phyloP scores from a whole-genome alignment of 2,329 filamentous ascomycete species.

The Cladosporium sphaerospermum region DNA sequence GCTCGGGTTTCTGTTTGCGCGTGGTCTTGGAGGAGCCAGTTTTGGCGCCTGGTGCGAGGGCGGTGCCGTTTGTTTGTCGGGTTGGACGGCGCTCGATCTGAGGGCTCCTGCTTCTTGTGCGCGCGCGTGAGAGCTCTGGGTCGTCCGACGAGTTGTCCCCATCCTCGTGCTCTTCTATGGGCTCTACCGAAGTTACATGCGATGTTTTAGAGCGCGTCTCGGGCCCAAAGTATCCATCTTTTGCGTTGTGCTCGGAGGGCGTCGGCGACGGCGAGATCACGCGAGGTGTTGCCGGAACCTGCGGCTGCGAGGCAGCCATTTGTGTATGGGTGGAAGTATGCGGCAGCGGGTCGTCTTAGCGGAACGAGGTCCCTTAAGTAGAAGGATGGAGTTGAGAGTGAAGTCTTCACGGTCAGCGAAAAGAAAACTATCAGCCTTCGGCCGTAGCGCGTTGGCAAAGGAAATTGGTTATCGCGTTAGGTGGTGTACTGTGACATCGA shows the following conservation, averaged over 20 bases:
- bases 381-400: too few species aligned
- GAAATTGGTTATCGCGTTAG: neutral
- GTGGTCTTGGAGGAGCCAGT: slow-evolving; percentile 2
- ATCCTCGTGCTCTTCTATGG: slow-evolving; percentile 54
- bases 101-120: slow-evolving; percentile 67
- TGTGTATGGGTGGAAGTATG: neutral
- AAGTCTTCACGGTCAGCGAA: neutral
- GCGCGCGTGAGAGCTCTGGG: slow-evolving; percentile 50
- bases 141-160: slow-evolving; percentile 34
- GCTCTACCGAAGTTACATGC: slow-evolving; percentile 51
- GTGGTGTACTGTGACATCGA: slow-evolving; percentile 2
- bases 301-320: slow-evolving; percentile 37
- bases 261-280: slow-evolving; percentile 87
- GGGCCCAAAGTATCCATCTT: slow-evolving; percentile 63
- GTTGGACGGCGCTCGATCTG: slow-evolving; percentile 32
- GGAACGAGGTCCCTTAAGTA: too few species aligned
- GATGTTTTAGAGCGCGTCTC: slow-evolving; percentile 69
- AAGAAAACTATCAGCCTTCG: neutral
- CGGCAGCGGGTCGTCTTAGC: neutral
- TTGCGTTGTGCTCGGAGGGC: slow-evolving; percentile 51
- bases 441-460: neutral
- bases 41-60: slow-evolving; percentile 16
- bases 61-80: slow-evolving; percentile 21
- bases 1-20: slow-evolving; percentile 26
- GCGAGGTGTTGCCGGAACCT: slow-evolving; percentile 71